phyloP scores from a whole-genome alignment of 2,329 filamentous ascomycete genomes.

The Penicillium decumbens region DNA sequence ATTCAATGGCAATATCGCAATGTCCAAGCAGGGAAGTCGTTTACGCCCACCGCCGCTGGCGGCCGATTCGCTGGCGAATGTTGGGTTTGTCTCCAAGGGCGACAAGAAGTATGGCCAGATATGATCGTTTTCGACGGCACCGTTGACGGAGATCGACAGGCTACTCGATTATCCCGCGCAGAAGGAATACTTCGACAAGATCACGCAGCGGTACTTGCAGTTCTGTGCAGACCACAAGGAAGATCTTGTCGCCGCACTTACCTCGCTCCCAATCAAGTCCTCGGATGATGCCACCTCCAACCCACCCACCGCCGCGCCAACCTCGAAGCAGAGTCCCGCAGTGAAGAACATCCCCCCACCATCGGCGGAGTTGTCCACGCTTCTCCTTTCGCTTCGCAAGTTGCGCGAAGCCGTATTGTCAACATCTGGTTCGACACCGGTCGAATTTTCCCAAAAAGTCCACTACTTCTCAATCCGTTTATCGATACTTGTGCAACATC shows the following conservation, averaged over 20 bases:
- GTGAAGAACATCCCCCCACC: conserved; percentile 37
- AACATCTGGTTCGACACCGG: conserved; percentile 62
- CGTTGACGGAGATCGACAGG: conserved; percentile 43
- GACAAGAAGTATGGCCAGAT: conserved; percentile 63
- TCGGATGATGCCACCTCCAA: conserved; percentile 39
- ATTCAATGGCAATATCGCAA: conserved; percentile 7
- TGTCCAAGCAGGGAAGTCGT: conserved; percentile 36
- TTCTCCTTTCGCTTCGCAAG: conserved; percentile 83
- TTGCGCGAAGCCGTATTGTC: conserved; percentile 82
- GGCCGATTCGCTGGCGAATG: conserved; percentile 71
- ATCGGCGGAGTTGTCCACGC: conserved; percentile 63
- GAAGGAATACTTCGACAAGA: conserved; percentile 79
- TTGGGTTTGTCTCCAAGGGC: conserved; percentile 86
- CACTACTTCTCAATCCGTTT: conserved; percentile 90
- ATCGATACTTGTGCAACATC: conserved; percentile 73
- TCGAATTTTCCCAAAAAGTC: conserved; percentile 78
- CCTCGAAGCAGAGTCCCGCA: conserved; percentile 18
- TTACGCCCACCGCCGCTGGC: conserved; percentile 63
- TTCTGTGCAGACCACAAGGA: conserved; percentile 76
- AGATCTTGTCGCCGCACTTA: conserved; percentile 70
- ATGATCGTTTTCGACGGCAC: not conserved
- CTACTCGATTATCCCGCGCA: conserved; percentile 72
- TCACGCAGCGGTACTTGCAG: conserved; percentile 81
- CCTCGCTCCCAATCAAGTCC: conserved; percentile 51
- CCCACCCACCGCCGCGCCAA: conserved; percentile 31